These are phyloP conservation scores for Carex kokanica DNA, from an alignment of 176 grass and related monocot species.

Conservation along the genomic window DNA sequence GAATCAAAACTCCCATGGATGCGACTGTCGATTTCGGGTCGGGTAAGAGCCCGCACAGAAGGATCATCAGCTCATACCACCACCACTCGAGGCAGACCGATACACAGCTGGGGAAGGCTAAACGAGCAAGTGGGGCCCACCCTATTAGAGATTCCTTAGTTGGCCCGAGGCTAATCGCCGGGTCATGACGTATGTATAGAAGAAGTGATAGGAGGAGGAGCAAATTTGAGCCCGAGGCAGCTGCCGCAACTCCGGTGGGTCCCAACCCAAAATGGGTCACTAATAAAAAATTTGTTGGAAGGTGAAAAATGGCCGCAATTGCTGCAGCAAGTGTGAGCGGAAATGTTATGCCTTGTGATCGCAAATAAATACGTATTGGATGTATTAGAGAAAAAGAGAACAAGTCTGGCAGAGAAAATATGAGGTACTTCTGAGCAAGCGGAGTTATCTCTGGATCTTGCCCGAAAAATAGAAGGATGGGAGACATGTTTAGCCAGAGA, in stretches of 20 bases:
- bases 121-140: constrained; percentile 56
- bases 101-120: constrained; percentile 72
- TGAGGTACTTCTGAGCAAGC: constrained; percentile 62
- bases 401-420: constrained; percentile 82
- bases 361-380: constrained; percentile 88
- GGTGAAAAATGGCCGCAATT: constrained; percentile 48
- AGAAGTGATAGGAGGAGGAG: constrained; percentile 55
- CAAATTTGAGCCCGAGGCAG: constrained; percentile 71
- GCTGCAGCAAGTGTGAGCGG: constrained; percentile 55
- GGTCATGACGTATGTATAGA: constrained; percentile 29
- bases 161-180: constrained; percentile 18
- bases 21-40: constrained; percentile 77
- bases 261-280: constrained; percentile 54
- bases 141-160: constrained; percentile 51
- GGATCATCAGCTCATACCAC: constrained; percentile 99
- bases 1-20: constrained; percentile 98
- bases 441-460: constrained; percentile 77
- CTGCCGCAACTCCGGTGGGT: constrained; percentile 53
- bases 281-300: constrained; percentile 58
- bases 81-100: constrained; percentile 98
- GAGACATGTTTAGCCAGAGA: constrained; percentile 74
- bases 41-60: constrained; percentile 80
- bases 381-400: constrained; percentile 87
- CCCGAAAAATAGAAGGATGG: constrained; percentile 66
- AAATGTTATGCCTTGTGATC: constrained; percentile 71